Evolutionary conservation across 371 early-diverging fungal species (phyloP).

Genomic region (Saksenaea oblongispora): DNA sequence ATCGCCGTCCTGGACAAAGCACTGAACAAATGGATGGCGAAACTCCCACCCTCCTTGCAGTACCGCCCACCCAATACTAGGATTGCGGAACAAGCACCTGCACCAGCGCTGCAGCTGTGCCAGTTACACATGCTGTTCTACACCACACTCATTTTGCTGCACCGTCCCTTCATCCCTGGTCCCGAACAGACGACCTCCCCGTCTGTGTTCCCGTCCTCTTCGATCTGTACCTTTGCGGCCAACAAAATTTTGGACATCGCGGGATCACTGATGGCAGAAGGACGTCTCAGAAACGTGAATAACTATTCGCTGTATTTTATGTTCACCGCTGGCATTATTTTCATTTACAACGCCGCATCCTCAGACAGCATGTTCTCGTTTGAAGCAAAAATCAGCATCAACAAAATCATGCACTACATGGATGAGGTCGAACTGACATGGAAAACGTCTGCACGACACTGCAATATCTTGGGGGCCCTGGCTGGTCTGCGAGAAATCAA

Average conservation of each 20-base stretch:
- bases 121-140: conserved; percentile 73
- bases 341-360: conserved; percentile 44
- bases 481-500: conserved; percentile 52
- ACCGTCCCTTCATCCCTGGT: conserved; percentile 68
- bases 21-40: conserved; percentile 53
- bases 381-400: conserved; percentile 47
- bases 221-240: conserved; percentile 60
- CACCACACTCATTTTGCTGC: conserved; percentile 72
- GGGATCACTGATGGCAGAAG: conserved; percentile 38
- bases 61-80: conserved; percentile 48
- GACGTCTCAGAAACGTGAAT: conserved; percentile 31
- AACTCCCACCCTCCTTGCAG: conserved; percentile 39
- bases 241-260: conserved; percentile 56
- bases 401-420: conserved; percentile 49
- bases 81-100: conserved; percentile 27
- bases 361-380: conserved; percentile 39
- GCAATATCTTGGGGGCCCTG: conserved; percentile 46
- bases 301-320: conserved; percentile 47
- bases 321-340: conserved; percentile 52
- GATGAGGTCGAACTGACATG: conserved; percentile 45
- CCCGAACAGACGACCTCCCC: conserved; percentile 26
- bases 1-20: conserved; percentile 47
- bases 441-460: conserved; percentile 46
- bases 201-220: conserved; percentile 49
- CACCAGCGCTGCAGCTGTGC: conserved; percentile 46